phyloP scores from a whole-genome alignment of 805 yeast genomes.

The Teunomyces cretensis region DNA sequence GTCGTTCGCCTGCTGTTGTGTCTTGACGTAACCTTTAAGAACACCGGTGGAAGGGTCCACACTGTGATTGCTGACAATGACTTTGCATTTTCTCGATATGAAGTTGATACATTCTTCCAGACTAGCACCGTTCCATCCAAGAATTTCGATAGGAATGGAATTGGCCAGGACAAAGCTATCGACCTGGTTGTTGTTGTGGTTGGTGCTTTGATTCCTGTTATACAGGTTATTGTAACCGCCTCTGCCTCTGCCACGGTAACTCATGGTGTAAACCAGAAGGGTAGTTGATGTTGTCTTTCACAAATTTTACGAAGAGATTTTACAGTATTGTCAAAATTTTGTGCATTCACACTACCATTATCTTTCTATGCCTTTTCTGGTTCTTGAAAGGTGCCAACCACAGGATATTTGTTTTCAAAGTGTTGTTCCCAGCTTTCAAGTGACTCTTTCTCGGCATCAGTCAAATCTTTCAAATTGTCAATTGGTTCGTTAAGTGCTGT shows the following conservation, averaged over 20 bases:
- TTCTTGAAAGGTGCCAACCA: slow-evolving; percentile 66
- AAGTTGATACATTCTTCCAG: slow-evolving; percentile 67
- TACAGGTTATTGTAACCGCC: slow-evolving; percentile 13
- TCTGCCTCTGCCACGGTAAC: slow-evolving; percentile 38
- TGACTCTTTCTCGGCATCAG: slow-evolving; percentile 58
- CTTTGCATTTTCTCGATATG: slow-evolving; percentile 63
- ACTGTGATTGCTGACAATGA: slow-evolving; percentile 51
- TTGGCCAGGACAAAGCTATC: slow-evolving; percentile 31
- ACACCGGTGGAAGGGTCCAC: slow-evolving; percentile 51
- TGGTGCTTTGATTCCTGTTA: slow-evolving; percentile 13
- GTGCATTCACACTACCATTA: slow-evolving; percentile 4
- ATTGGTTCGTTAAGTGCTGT: slow-evolving; percentile 74
- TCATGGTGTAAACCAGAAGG: slow-evolving; percentile 22
- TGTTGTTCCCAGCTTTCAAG: slow-evolving; percentile 84
- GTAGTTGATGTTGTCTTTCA: slow-evolving; percentile 2
- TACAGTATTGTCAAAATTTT: neutral
- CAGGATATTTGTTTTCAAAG: slow-evolving; percentile 77
- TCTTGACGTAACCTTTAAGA: slow-evolving; percentile 58
- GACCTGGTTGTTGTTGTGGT: slow-evolving; percentile 16
- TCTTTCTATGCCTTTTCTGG: neutral
- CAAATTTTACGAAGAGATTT: slow-evolving; percentile 4
- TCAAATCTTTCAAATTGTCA: slow-evolving; percentile 66
- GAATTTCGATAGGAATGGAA: slow-evolving; percentile 56
- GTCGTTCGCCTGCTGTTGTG: slow-evolving; percentile 55
- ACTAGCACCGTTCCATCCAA: slow-evolving; percentile 82